Evolutionary conservation across 176 grass and related monocot genomes (phyloP).

Genomic region (Raddia distichophylla): DNA sequence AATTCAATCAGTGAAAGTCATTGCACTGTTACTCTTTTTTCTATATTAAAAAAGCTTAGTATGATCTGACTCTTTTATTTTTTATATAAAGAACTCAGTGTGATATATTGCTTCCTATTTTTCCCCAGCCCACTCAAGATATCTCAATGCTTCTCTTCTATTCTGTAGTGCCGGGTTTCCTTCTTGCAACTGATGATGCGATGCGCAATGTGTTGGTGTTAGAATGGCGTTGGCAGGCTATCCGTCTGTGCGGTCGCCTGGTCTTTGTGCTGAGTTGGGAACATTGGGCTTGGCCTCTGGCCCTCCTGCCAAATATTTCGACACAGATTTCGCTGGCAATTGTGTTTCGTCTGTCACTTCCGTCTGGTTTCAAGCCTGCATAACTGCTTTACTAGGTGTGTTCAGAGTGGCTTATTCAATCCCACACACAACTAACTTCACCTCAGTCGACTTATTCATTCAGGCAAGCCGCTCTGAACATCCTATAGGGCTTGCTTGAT

Average conservation of each 20-base stretch:
- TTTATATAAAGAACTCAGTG: neutral
- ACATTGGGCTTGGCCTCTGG: neutral
- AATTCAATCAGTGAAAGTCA: neutral
- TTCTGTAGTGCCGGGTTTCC: neutral
- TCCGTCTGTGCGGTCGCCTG: neutral
- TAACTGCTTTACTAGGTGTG: no score
- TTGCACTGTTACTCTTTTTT: neutral
- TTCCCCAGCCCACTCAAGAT: neutral
- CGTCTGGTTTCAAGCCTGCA: no score
- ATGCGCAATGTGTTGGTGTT: neutral
- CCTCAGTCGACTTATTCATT: no score
- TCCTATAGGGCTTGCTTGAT: no score
- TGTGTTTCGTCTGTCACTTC: no score
- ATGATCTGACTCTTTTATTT: neutral
- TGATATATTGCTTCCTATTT: neutral
- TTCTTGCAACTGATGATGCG: neutral
- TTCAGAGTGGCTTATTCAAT: no score
- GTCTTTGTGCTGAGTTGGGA: neutral
- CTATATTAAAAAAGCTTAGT: neutral
- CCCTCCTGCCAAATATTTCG: no score
- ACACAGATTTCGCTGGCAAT: no score
- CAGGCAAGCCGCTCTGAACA: no score
- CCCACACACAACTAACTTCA: no score
- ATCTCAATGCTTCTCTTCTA: neutral
- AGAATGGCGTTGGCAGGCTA: neutral